These are phyloP conservation scores for Inga leiocalycina DNA, from an alignment of 306 rosid species.

Conservation along the genomic window DNA sequence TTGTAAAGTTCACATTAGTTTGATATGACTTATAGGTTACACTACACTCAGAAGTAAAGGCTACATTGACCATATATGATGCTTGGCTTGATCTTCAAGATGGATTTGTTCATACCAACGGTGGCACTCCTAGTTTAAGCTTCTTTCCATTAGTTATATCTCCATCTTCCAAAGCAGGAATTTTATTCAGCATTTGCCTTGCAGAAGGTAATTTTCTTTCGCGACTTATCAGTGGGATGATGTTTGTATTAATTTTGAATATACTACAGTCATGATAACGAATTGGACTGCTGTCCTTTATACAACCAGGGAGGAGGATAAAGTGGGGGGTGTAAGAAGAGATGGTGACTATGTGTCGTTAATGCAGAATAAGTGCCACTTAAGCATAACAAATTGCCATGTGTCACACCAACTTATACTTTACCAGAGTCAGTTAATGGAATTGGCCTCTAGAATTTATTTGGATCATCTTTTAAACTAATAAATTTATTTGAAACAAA, in stretches of 20 bases:
- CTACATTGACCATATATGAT: constrained; percentile 75
- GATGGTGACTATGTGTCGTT: background rate
- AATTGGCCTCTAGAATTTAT: background rate
- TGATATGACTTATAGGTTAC: constrained; percentile 68
- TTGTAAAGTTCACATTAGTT: constrained; percentile 35
- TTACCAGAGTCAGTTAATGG: background rate
- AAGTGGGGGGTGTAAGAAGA: background rate
- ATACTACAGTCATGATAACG: constrained; percentile 5
- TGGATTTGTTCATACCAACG: constrained; percentile 83
- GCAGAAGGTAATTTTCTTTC: constrained; percentile 62
- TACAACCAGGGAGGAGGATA: background rate
- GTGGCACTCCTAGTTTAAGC: constrained; percentile 75
- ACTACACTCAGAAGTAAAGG: constrained; percentile 93
- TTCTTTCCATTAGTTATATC: constrained; percentile 85
- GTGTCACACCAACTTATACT: background rate
- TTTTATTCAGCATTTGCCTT: constrained; percentile 81
- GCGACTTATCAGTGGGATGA: constrained; percentile 20
- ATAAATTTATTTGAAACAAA: background rate
- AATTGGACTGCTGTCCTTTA: constrained; percentile 24
- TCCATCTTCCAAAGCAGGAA: constrained; percentile 84
- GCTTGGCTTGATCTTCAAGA: constrained; percentile 99
- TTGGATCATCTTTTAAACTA: background rate
- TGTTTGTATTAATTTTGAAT: constrained; percentile 21
- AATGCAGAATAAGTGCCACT: background rate
- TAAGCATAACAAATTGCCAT: background rate